These are phyloP conservation scores for Physaria fendleri DNA, from an alignment of 345 rosid species.

Conservation along the genomic window DNA sequence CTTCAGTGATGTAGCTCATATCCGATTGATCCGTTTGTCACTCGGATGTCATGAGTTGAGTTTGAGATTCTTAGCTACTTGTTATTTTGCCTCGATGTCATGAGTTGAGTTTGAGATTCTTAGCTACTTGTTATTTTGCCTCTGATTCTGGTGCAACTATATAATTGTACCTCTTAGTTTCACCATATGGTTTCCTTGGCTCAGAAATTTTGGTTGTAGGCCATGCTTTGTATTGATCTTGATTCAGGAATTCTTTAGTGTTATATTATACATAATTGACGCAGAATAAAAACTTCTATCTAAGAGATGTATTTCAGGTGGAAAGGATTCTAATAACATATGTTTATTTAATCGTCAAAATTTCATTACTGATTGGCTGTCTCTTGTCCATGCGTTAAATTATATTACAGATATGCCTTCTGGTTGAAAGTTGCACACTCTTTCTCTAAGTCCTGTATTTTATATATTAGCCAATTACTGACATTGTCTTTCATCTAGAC, in stretches of 20 bases:
- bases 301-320: too few species aligned
- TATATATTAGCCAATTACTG: neutral
- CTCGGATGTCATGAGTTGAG: too few species aligned
- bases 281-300: neutral
- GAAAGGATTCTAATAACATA: too few species aligned
- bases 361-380: neutral
- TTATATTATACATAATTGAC: neutral
- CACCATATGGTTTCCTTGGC: neutral
- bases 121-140: neutral
- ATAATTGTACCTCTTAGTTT: neutral
- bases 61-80: too few species aligned
- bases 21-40: neutral
- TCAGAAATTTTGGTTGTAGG: neutral
- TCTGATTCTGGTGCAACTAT: neutral
- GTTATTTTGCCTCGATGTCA: neutral
- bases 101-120: neutral
- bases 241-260: neutral
- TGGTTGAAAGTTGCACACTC: neutral
- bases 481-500: conserved; percentile 8
- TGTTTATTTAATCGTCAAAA: neutral
- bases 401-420: neutral
- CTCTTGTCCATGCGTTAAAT: neutral
- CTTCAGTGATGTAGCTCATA: neutral
- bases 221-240: neutral
- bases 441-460: neutral